Evolutionary conservation across 305 asterid genomes (phyloP), one percentile per base, ranked within the genome.

Genomic region (Ilex paraguariensis): DNA sequence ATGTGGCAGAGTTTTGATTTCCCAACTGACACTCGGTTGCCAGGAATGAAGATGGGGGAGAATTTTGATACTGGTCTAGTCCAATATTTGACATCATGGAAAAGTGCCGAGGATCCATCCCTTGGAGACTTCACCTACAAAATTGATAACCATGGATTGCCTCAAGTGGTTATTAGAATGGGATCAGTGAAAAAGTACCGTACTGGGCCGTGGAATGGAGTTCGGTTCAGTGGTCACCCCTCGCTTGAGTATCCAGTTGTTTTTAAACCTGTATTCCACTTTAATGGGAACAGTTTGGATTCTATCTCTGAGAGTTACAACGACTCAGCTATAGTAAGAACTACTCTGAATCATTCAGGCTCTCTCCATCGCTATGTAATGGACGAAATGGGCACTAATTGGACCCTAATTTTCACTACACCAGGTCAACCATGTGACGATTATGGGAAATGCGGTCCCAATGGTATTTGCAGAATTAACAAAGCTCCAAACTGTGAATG

Each of bases 1-100:
- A 39, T 65, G 6, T 77, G 82, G 82, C 77, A 77, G 56, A 77
- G 81, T 45, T 75, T 78, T 49, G 73, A 78, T 63, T 70, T 33
- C 52, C 80, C 80, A 8, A 13, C 71, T 45, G 67, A 71, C 44
- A 78, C 80, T 10, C 63, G 58, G 31, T 44, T 74, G 33, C 78
- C 78, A 6, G 74, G 77, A 11, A 74, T 75, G 83, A 74, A 68
- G 21, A 28, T 71, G n/a, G 75, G 78, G 2, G 2, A 45, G 49
- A 64, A 62, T 16, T 68, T 65, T 3, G 59, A 9, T 1, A 70
- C 70, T 3, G 70, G 73, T 4, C 16, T 5, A 15, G 70, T 66
- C 17, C 50, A 40, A 33, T 71, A 50, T 5, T 28, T 70, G 0
- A 13, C 73, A 7, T 63, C 76, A 0, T 75, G 76, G 78, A 71